These are phyloP conservation scores for Sparassis latifolia DNA, from an alignment of 1,284 basidiomycete species.

Conservation along the genomic window DNA sequence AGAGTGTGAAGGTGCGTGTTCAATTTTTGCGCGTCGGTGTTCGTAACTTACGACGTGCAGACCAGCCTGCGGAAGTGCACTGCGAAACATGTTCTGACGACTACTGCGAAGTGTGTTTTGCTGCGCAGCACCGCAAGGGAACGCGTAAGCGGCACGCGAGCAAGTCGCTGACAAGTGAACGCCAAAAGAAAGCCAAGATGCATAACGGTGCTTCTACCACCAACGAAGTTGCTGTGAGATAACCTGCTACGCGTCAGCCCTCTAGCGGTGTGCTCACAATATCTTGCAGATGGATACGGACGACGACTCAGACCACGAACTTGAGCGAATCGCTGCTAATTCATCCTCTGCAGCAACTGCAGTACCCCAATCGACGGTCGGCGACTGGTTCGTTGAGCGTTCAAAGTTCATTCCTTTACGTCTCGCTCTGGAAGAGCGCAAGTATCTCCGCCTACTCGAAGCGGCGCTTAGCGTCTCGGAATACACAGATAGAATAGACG, in stretches of 20 bases:
- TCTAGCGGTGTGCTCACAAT: neutral
- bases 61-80: conserved; percentile 70
- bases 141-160: conserved; percentile 57
- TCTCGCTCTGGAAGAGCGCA: conserved; percentile 64
- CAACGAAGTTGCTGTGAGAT: conserved; percentile 21
- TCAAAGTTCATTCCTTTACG: conserved; percentile 73
- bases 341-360: conserved; percentile 29
- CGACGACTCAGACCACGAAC: conserved; percentile 42
- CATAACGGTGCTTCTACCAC: conserved; percentile 13
- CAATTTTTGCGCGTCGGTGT: neutral
- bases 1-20: conserved; percentile 70
- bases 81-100: conserved; percentile 66
- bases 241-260: neutral
- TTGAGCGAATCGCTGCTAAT: conserved; percentile 23
- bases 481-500: conserved; percentile 82
- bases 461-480: conserved; percentile 76
- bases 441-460: conserved; percentile 73
- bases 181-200: conserved; percentile 19
- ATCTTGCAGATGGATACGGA: conserved; percentile 41
- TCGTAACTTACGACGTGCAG: conserved; percentile 29
- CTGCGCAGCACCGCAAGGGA: conserved; percentile 75
- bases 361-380: conserved; percentile 36
- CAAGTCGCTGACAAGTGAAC: conserved; percentile 36
- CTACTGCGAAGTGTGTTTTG: conserved; percentile 79
- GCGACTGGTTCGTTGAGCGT: conserved; percentile 78